Base-by-base conservation (phyloP, 1,284 basidiomycete genomes). In the Malassezia vespertilionis region DNA sequence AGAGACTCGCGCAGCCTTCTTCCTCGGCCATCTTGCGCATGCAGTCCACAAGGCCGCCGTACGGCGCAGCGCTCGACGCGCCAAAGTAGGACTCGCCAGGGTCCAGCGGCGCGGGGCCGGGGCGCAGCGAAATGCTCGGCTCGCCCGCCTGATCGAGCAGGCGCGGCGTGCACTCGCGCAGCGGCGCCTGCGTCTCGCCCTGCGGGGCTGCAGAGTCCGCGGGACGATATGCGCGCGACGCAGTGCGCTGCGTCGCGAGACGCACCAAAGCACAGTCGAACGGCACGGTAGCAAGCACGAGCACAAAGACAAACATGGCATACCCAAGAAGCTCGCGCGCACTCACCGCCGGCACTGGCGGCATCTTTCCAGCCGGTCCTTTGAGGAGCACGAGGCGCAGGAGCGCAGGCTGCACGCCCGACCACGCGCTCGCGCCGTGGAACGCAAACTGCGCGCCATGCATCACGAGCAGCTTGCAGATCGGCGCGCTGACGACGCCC, bases 61-160 rank as follows among this genome's bases (percentile, higher is more conserved):
- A 69, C 18, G 63, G 51, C 42, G 53, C 52, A 2, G 68, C 66
- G 4, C 57, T 57, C 8, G 63, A 52, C 3, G 65, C 62, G 32
- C 63, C 65, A 41, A 66, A 68, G 20, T 61, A 61, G 7, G 61
- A 57, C 32, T 52, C 54, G 2, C 56, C 52, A 22, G 57, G 50
- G 20, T 44, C 20, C 26, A 37, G 41, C 37, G 37, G 37, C 37
- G 26, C 37, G 8, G 37, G 12, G 42, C 64, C 63, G 11, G 65
- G 65, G 20, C 66, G 60, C 32, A 69, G 45, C 17, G 65, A 63
- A 26, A 67, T 68, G 26, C 68, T 63, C 3, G 66, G 66, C 40
- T 69, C 66, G 15, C 11, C 15, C 7, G 48, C 23, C 15, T 23
- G 37, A 14, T 39, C 37, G 37, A 39, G 22, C 9, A 26, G 26